phyloP scores from a whole-genome alignment of 2,329 filamentous ascomycete genomes.

The Berkeleyomyces rouxiae region DNA sequence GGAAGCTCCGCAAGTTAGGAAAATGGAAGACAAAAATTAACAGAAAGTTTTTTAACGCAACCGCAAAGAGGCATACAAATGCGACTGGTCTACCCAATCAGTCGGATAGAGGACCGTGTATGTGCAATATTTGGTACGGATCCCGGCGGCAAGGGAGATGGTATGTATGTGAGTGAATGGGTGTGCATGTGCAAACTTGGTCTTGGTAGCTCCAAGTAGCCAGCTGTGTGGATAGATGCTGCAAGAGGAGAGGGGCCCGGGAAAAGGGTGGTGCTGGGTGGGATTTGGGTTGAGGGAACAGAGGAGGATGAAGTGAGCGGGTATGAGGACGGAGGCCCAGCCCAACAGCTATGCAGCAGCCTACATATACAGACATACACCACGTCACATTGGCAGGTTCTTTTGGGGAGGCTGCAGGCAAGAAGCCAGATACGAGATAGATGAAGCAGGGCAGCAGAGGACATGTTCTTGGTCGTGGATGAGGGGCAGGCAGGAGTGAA shows the following conservation, averaged over 20 bases:
- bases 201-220: too few species aligned
- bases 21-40: neutral
- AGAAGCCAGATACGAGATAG: neutral
- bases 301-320: neutral
- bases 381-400: neutral
- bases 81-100: neutral
- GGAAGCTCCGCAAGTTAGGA: neutral
- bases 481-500: neutral
- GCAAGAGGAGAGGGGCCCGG: neutral
- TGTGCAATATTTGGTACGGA: slow-evolving; percentile 1
- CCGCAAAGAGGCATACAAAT: too few species aligned
- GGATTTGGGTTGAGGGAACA: neutral
- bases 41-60: neutral
- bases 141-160: neutral
- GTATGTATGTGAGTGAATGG: neutral
- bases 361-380: neutral
- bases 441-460: neutral
- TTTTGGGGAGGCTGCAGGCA: neutral
- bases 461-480: neutral
- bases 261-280: neutral
- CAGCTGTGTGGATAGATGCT: neutral
- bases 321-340: neutral
- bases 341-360: neutral
- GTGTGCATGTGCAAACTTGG: neutral
- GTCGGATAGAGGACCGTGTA: neutral